Evolutionary conservation across 768 basidiomycete species (phyloP).

Genomic region (Rubroboletus satanas): DNA sequence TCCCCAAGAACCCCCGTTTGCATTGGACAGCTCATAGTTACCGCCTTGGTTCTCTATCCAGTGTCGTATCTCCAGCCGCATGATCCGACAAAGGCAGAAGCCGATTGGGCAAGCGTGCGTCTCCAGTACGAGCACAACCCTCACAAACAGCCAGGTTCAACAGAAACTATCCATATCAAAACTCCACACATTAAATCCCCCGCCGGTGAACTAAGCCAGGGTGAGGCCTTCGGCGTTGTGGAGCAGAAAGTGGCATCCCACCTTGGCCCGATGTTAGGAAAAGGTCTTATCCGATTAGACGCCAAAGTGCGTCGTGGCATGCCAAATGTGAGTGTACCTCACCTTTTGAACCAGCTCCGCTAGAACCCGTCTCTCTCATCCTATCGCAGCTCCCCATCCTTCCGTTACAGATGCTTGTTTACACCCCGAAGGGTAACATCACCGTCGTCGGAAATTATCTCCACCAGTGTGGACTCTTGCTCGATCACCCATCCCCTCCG

Average conservation of each 20-base stretch:
- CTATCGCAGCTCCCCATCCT: slow-evolving; percentile 68
- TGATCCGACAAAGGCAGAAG: slow-evolving; percentile 39
- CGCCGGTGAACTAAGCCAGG: slow-evolving; percentile 51
- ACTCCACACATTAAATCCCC: slow-evolving; percentile 51
- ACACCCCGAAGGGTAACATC: slow-evolving; percentile 93
- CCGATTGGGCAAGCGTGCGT: slow-evolving; percentile 67
- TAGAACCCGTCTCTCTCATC: slow-evolving; percentile 18
- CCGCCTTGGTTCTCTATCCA: slow-evolving; percentile 83
- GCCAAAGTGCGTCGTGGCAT: slow-evolving; percentile 67
- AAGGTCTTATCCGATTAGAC: slow-evolving; percentile 77
- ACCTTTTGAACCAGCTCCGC: slow-evolving; percentile 11
- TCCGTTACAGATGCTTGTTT: slow-evolving; percentile 81
- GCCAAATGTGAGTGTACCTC: slow-evolving; percentile 49
- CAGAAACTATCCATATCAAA: slow-evolving; percentile 78
- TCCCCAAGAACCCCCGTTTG: slow-evolving; percentile 83
- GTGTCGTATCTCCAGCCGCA: slow-evolving; percentile 58
- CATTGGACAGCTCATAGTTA: slow-evolving; percentile 79
- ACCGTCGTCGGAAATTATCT: slow-evolving; percentile 75
- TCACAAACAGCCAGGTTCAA: slow-evolving; percentile 42
- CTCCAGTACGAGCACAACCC: slow-evolving; percentile 67
- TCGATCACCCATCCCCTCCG: slow-evolving; percentile 75
- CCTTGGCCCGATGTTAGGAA: slow-evolving; percentile 80
- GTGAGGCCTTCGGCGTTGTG: slow-evolving; percentile 77
- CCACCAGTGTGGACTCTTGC: slow-evolving; percentile 58
- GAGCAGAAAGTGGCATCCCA: slow-evolving; percentile 81